A percentile compares a stretch with the other conserved stretches of the same genome.
These are phyloP conservation scores for Chrysoporthe puriensis DNA, from an alignment of 2,329 filamentous ascomycete genomes.

Conservation along the genomic window DNA sequence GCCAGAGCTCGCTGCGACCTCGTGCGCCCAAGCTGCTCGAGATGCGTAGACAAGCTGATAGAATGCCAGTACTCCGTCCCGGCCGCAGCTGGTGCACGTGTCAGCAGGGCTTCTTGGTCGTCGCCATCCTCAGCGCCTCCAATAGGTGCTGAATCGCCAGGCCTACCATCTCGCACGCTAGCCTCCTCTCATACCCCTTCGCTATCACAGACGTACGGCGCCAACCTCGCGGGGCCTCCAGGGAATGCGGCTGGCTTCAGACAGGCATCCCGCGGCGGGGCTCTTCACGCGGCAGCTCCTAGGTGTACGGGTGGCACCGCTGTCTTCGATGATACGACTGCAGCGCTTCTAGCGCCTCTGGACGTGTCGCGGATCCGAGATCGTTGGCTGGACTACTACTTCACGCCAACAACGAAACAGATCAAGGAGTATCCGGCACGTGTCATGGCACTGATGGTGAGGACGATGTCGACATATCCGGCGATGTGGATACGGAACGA, in stretches of 20 bases:
- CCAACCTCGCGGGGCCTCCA: background rate
- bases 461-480: background rate
- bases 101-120: background rate
- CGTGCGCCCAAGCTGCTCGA: slow-evolving; percentile 11
- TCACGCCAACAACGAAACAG: slow-evolving; percentile 8
- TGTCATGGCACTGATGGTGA: background rate
- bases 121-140: background rate
- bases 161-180: background rate
- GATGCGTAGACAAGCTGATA: background rate
- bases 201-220: background rate
- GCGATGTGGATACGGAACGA: background rate
- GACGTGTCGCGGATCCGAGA: slow-evolving; percentile 4
- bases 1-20: slow-evolving; percentile 11
- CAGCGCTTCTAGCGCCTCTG: background rate
- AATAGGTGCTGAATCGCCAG: background rate
- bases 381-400: slow-evolving; percentile 5
- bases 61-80: slow-evolving; percentile 2
- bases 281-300: background rate
- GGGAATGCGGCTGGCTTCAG: background rate
- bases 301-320: background rate
- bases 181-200: background rate
- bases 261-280: background rate
- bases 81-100: slow-evolving; percentile 7
- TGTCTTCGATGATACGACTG: slow-evolving; percentile 4
- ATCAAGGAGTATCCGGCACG: slow-evolving; percentile 2